Percentiles rank a stretch among this genome's conserved stretches.
Conservation (phyloP, 108 stramenopile genomes). For the Nitzschia putrida region DNA sequence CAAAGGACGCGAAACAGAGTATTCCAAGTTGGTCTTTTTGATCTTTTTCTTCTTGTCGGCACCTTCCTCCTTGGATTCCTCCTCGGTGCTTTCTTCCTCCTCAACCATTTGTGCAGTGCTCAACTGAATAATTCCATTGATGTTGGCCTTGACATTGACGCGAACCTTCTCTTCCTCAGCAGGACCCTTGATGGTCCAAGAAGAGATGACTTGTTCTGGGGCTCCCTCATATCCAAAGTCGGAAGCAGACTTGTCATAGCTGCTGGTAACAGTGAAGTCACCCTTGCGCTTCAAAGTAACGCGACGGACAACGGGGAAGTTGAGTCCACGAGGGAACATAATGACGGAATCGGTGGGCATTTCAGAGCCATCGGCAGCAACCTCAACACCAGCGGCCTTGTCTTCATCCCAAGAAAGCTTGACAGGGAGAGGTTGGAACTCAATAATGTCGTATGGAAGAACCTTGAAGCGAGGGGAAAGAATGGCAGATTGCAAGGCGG, state of each 20-base stretch:
- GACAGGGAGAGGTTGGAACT: conserved; percentile 87
- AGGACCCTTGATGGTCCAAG: conserved; percentile 70
- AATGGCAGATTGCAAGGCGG: conserved; percentile 96
- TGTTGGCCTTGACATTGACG: conserved; percentile 95
- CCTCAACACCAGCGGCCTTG: conserved; percentile 56
- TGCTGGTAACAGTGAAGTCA: conserved; percentile 73
- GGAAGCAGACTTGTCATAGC: conserved; percentile 62
- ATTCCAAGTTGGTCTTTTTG: conserved; percentile 88
- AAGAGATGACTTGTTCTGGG: conserved; percentile 56
- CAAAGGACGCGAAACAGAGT: conserved; percentile 62
- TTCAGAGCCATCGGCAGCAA: conserved; percentile 52
- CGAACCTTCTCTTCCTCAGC: conserved; percentile 84
- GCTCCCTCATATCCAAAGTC: conserved; percentile 51
- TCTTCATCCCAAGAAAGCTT: conserved; percentile 90
- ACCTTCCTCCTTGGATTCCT: conserved; percentile 53
- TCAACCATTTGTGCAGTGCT: conserved; percentile 94
- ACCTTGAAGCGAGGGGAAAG: conserved; percentile 97
- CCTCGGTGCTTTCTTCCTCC: conserved; percentile 64
- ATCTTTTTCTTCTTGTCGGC: conserved; percentile 85
- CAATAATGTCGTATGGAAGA: conserved; percentile 91
- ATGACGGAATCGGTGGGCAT: conserved; percentile 77
- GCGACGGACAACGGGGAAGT: conserved; percentile 91
- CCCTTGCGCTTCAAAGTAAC: conserved; percentile 85
- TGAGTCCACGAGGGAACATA: conserved; percentile 91
- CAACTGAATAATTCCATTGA: conserved; percentile 88